Evolutionary conservation across 768 basidiomycete species (phyloP).

Genomic region (Xanthoconium stramineum): DNA sequence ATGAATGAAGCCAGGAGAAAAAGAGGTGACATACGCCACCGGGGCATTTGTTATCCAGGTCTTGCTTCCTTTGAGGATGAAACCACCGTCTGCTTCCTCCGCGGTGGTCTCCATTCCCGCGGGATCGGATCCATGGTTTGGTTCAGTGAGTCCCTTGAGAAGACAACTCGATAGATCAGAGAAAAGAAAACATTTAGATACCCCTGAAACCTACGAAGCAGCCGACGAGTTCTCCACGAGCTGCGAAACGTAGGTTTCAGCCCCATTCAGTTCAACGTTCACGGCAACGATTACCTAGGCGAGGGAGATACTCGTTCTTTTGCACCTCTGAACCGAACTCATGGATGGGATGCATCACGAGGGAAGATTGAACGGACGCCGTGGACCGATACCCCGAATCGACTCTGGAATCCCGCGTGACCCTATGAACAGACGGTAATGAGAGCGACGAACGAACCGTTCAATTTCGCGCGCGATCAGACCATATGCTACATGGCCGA

Average conservation of each 20-base stretch:
- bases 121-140: constrained; percentile 96
- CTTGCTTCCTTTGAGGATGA: constrained; percentile 85
- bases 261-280: neutral
- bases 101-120: constrained; percentile 97
- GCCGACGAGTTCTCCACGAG: constrained; percentile 82
- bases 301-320: constrained; percentile 87
- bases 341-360: constrained; percentile 94
- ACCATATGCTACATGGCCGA: constrained; percentile 89
- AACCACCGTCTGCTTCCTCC: constrained; percentile 81
- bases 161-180: neutral
- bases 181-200: neutral
- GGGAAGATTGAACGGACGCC: constrained; percentile 91
- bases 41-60: constrained; percentile 98
- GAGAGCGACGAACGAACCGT: constrained; percentile 54
- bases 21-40: constrained; percentile 59
- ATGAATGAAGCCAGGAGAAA: constrained; percentile 6
- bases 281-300: constrained; percentile 52
- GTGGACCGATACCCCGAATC: constrained; percentile 97
- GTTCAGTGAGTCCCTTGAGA: constrained; percentile 85
- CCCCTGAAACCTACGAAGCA: constrained; percentile 70
- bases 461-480: constrained; percentile 93
- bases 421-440: neutral
- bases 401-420: constrained; percentile 47
- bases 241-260: constrained; percentile 35
- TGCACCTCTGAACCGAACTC: constrained; percentile 88